Evolutionary conservation across 1,139 yeast genomes (phyloP).

Genomic region (Suhomyces guaymorum): DNA sequence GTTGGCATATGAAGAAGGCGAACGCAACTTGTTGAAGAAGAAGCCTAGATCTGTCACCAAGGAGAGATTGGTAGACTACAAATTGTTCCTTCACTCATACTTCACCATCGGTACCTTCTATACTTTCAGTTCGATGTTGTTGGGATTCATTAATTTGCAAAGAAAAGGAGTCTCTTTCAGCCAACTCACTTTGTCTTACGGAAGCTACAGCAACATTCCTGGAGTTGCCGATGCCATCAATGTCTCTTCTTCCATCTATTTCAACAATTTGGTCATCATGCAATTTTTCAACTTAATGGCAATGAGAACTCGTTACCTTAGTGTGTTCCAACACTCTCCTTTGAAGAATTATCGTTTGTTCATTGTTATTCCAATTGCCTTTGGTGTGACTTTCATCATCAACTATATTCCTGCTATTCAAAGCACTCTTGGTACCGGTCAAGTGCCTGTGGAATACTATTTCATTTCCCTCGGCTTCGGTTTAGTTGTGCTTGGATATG

Average conservation of each 20-base stretch:
- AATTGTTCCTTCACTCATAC: slow-evolving; percentile 46
- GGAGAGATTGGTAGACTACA: slow-evolving; percentile 46
- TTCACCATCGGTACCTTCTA: slow-evolving; percentile 45
- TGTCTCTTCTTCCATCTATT: slow-evolving; percentile 49
- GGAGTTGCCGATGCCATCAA: slow-evolving; percentile 27
- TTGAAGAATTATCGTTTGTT: slow-evolving; percentile 32
- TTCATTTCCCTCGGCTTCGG: slow-evolving; percentile 53
- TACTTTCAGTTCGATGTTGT: slow-evolving; percentile 44
- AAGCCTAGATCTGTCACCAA: slow-evolving; percentile 46
- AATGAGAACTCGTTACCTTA: slow-evolving; percentile 46
- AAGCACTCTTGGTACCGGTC: slow-evolving; percentile 34
- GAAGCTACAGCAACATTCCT: slow-evolving; percentile 31
- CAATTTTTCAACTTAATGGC: slow-evolving; percentile 52
- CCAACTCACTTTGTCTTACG: slow-evolving; percentile 40
- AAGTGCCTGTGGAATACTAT: slow-evolving; percentile 50
- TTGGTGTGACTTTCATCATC: slow-evolving; percentile 46
- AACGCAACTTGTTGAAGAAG: slow-evolving; percentile 42
- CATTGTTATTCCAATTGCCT: slow-evolving; percentile 38
- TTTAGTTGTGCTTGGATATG: slow-evolving; percentile 35
- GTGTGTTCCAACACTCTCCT: slow-evolving; percentile 45
- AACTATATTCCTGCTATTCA: slow-evolving; percentile 50
- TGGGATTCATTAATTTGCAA: slow-evolving; percentile 43
- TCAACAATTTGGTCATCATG: slow-evolving; percentile 50
- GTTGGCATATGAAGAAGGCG: slow-evolving; percentile 48
- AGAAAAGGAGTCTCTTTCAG: slow-evolving; percentile 41